These are phyloP conservation scores for Calonectria ilicicola DNA, from an alignment of 2,329 filamentous ascomycete genomes.

Conservation along the genomic window DNA sequence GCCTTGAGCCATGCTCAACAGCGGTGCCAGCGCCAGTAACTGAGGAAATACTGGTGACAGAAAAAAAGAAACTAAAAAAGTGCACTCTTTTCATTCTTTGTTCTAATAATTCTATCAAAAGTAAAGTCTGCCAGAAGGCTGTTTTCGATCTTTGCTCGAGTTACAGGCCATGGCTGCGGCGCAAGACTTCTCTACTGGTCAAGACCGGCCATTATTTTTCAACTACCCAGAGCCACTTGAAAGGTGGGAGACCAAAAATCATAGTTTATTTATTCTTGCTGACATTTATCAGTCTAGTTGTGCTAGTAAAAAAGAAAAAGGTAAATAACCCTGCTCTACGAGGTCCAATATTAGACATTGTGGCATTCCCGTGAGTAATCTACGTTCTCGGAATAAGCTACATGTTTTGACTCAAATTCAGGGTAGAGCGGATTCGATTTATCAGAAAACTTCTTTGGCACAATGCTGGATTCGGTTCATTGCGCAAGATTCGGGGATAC, in stretches of 20 bases:
- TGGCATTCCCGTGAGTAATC: background rate
- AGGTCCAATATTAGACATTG: background rate
- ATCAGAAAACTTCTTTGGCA: conserved; percentile 57
- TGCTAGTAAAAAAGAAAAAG: background rate
- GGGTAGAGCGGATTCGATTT: conserved; percentile 39
- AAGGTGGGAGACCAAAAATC: background rate
- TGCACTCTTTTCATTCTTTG: too few species aligned
- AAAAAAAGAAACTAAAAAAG: too few species aligned
- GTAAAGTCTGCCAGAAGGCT: background rate
- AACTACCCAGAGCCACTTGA: conserved; percentile 11
- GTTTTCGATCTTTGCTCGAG: background rate
- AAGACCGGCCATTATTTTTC: background rate
- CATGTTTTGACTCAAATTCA: background rate
- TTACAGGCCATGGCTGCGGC: background rate
- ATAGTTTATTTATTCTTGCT: background rate
- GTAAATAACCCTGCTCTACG: background rate
- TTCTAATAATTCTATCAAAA: background rate
- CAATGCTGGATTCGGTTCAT: conserved; percentile 71
- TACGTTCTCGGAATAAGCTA: background rate
- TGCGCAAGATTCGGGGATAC: conserved; percentile 65
- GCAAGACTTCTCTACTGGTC: background rate
- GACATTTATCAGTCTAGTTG: background rate
- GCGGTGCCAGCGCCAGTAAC: background rate
- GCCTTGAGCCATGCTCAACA: background rate
- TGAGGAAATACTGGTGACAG: too few species aligned